phyloP scores from a whole-genome alignment of 164 flowering plant genomes.

The Kingdonia uniflora region DNA sequence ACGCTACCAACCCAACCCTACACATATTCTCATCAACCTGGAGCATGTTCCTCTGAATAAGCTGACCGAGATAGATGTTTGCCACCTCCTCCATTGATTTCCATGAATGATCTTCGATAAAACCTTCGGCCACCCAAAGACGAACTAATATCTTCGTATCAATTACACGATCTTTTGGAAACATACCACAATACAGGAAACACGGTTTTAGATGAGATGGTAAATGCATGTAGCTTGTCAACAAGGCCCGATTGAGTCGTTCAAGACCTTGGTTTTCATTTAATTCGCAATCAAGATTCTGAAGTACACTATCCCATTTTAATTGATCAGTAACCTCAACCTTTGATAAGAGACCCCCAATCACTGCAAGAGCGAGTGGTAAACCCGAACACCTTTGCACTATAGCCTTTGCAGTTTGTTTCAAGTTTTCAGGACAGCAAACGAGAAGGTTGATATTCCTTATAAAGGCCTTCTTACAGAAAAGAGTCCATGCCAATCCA shows the following conservation, averaged over 20 bases:
- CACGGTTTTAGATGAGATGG: no score
- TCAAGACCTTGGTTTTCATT: no score
- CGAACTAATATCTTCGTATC: slow-evolving; percentile 21
- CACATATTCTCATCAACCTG: no score
- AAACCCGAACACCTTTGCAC: slow-evolving; percentile 6
- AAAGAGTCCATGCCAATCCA: slow-evolving; percentile 1
- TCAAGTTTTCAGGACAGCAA: slow-evolving; percentile 3
- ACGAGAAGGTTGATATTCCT: not conserved
- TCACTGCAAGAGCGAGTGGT: not conserved
- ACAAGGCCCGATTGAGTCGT: no score
- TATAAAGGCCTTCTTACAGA: slow-evolving; percentile 5
- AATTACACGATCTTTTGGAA: slow-evolving; percentile 26
- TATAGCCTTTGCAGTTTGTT: no score
- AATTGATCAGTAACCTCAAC: not conserved
- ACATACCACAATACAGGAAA: slow-evolving; percentile 28
- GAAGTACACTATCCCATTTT: slow-evolving; percentile 1
- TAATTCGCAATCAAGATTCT: no score
- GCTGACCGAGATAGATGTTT: slow-evolving; percentile 22
- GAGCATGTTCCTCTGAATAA: no score
- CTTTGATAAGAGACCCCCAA: slow-evolving; percentile 7
- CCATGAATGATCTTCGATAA: slow-evolving; percentile 15
- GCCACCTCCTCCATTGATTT: slow-evolving; percentile 33
- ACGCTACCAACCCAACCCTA: no score
- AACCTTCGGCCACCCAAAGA: no score
- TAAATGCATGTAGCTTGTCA: no score